A percentile compares a stretch with the other conserved stretches of the same genome.
Evolutionary conservation across 495 filamentous ascomycete species (phyloP).

Genomic region (Friedmanniomyces simplex): DNA sequence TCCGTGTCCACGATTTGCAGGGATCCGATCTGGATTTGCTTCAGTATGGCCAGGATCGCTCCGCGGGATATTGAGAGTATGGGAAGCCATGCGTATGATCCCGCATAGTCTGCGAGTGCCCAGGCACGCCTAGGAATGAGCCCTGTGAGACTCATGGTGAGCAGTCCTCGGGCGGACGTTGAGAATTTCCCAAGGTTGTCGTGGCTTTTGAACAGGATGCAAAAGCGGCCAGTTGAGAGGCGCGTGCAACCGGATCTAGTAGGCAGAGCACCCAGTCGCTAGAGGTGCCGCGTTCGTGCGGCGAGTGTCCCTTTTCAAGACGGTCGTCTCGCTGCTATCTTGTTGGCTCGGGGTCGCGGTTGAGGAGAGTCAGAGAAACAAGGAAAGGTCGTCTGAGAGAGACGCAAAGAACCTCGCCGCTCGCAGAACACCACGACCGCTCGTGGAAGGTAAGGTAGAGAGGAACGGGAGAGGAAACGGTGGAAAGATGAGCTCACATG

Average conservation of each 20-base stretch:
- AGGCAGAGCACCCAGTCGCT: no score
- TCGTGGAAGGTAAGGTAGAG: background rate
- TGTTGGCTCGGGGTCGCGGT: no score
- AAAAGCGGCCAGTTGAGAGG: no score
- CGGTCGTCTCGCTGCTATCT: no score
- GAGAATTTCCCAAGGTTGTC: no score
- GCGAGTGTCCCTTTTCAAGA: no score
- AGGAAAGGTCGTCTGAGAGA: no score
- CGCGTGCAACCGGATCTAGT: no score
- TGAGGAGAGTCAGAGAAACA: no score
- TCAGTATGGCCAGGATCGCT: constrained; percentile 31
- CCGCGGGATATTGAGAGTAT: constrained; percentile 34
- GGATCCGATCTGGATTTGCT: constrained; percentile 33
- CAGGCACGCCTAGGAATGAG: constrained; percentile 20
- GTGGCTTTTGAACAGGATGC: background rate
- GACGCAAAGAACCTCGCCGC: no score
- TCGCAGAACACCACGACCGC: background rate
- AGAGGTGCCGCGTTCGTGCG: no score
- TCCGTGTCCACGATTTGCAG: constrained; percentile 33
- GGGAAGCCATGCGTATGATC: constrained; percentile 35
- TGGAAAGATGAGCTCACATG: background rate
- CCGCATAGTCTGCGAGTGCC: constrained; percentile 24
- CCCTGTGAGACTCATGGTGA: constrained; percentile 15
- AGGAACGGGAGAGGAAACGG: background rate
- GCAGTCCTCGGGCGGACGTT: no score